phyloP scores from a whole-genome alignment of 139 green algal species.

The Yamagishiella unicocca region DNA sequence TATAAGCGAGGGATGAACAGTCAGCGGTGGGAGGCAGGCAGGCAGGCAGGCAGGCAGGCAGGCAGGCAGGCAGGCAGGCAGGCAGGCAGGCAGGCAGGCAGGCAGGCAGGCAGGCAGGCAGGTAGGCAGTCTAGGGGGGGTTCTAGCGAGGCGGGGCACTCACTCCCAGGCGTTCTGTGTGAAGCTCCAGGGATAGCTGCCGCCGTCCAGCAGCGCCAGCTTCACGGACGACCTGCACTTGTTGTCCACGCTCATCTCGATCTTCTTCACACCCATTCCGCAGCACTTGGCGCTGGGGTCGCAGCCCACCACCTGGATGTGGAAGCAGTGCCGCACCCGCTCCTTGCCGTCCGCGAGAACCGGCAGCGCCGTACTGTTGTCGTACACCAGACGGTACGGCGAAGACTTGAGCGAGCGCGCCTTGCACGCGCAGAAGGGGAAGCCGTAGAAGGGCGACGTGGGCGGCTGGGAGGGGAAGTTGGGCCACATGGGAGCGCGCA shows the following conservation, averaged over 20 bases:
- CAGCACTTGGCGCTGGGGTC: neutral
- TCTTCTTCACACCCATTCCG: conserved; percentile 25
- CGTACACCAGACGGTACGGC: conserved; percentile 2
- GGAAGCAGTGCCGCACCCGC: neutral
- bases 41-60: neutral
- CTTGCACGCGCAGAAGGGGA: conserved; percentile 27
- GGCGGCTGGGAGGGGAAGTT: neutral
- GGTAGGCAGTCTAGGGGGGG: neutral
- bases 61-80: neutral
- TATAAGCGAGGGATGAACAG: no score
- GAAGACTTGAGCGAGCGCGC: neutral
- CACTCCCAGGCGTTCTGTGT: neutral
- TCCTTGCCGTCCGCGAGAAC: conserved; percentile 15
- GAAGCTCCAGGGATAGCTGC: conserved; percentile 2
- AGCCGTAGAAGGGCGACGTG: neutral
- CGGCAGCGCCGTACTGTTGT: neutral
- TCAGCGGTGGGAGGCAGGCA: neutral
- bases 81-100: neutral
- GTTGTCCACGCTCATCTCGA: neutral
- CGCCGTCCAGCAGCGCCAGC: neutral
- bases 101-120: neutral
- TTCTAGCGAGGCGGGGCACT: neutral
- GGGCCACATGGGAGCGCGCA: neutral
- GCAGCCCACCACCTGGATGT: neutral
- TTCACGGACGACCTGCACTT: neutral